Evolutionary conservation across 2,329 filamentous ascomycete species (phyloP), one percentile per base, ranked within the genome.

Genomic region (Fusarium sp.): DNA sequence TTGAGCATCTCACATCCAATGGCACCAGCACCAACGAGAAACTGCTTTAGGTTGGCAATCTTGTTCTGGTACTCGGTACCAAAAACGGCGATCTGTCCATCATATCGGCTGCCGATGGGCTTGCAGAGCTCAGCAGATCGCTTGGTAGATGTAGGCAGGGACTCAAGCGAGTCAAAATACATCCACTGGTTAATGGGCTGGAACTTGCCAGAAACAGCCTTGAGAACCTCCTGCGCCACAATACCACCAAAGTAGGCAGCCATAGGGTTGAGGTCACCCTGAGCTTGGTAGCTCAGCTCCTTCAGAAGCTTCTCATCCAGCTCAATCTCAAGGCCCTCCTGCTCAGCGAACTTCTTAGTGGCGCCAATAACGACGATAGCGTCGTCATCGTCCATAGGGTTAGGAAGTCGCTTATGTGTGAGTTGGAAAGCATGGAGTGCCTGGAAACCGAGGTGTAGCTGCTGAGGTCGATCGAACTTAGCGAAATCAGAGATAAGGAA

Each of bases 1-100:
- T 99, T 99, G 72, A 99, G 84, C 92, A 98, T 99, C 78, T 99
- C 96, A 77, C 96, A 99, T 44, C 96, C 96, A 79, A 99, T 99
- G 68, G 97, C 96, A 75, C 96, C 96, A 46, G 96, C 93, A 72
- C 96, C 96, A 60, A 99, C 96, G 57, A 99, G 86, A 84, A 99
- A 99, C 75, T 98, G 90, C 76, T 91, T 96, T 66, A 96, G 82
- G 75, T 98, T 97, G 64, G 91, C 88, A 72, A 99, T 88, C 85
- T 97, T 98, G 52, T 97, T 92, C 80, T 99, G 96, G 80, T 91
- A 99, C 68, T 97, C 93, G 75, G 88, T 91, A 66, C 96, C 96
- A 71, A 99, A 97, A 2, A 99, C 96, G 4, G 93, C 95, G 76
- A 99, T 97, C 78, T 99, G 96, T 5, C 96, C 96, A 79, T 99